Base-by-base conservation (phyloP, 2,329 filamentous ascomycete genomes). In the Juglanconis oblonga region DNA sequence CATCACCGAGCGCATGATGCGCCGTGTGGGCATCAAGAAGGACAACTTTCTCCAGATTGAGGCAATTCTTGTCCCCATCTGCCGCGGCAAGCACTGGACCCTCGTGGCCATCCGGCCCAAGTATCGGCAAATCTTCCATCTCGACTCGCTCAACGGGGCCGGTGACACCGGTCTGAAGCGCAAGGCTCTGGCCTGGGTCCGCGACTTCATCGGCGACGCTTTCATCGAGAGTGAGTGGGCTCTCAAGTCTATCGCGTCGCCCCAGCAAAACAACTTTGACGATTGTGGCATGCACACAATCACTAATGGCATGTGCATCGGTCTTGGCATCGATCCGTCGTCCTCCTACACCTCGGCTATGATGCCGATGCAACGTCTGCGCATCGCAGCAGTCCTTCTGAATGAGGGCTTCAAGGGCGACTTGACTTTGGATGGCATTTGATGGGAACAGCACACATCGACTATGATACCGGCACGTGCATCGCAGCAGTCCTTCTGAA, bases 261-360 rank as follows among this genome's bases (percentile, higher is more conserved):
- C 84, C 0, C 67, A 64, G 3, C 90, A 93, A 71, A 78, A 74
- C 32, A 93, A 93, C 68, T 81, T 81, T 1, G 85, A 82, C 68
- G 90, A 93, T 70, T 93, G 90, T 66, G 90, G 90, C n/a, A 84
- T 92, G 3, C 91, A 91, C 70, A 84, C 87, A 13, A 85, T 91
- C 65, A 84, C 89, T 17, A 94, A 93, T 68, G 87, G 84, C 14
- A 81, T 91, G 52, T 89, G 86, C 58, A 67, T 86, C 40, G 77
- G 81, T 0, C 68, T 86, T 36, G 83, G 83, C 1, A 65, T 86
- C 17, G 79, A 79, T 61, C 82, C 83, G 2, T 71, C 72, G n/a
- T 73, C 76, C 58, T 70, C 71, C 3, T 86, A 89, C 60, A 66
- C 71, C 1, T 73, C 81, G 40, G 64, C 70, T 0, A 82, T 89